These are phyloP conservation scores for Pisolithus thermaeus DNA, from an alignment of 1,284 basidiomycete genomes.

Conservation along the genomic window DNA sequence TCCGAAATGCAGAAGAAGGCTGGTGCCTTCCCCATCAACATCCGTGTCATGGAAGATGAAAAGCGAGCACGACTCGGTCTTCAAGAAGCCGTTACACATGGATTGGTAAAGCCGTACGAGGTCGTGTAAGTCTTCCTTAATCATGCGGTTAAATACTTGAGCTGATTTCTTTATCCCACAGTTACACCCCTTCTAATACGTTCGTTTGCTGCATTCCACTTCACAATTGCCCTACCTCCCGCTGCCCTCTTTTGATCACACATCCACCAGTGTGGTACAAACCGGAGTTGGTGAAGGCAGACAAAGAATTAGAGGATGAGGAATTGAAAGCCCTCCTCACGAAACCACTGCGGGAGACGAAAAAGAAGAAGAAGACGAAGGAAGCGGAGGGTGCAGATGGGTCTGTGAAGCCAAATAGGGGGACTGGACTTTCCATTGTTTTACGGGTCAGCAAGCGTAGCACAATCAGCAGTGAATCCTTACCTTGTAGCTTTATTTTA, in stretches of 20 bases:
- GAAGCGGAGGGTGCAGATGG: constrained; percentile 38
- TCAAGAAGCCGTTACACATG: constrained; percentile 93
- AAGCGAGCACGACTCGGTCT: constrained; percentile 93
- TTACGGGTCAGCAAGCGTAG: constrained; percentile 12
- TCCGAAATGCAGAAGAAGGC: constrained; percentile 98
- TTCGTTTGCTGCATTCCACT: constrained; percentile 93
- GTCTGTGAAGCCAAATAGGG: constrained; percentile 28
- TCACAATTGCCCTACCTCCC: constrained; percentile 86
- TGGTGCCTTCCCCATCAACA: constrained; percentile 96
- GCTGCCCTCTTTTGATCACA: constrained; percentile 79
- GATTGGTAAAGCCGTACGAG: constrained; percentile 85
- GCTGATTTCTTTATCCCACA: constrained; percentile 25
- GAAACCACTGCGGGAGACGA: constrained; percentile 80
- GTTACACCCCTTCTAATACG: constrained; percentile 75
- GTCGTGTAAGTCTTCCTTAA: constrained; percentile 57
- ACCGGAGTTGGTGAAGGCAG: constrained; percentile 81
- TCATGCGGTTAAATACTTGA: neutral
- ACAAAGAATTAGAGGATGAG: constrained; percentile 85
- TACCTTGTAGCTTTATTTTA: constrained; percentile 6
- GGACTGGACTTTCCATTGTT: constrained; percentile 14
- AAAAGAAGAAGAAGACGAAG: constrained; percentile 81
- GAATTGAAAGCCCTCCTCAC: constrained; percentile 76
- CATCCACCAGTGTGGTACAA: constrained; percentile 91
- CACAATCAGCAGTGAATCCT: constrained; percentile 11
- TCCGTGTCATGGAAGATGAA: constrained; percentile 92